Conservation (phyloP, 2,329 filamentous ascomycete species). For the Xylariaceae sp. region DNA sequence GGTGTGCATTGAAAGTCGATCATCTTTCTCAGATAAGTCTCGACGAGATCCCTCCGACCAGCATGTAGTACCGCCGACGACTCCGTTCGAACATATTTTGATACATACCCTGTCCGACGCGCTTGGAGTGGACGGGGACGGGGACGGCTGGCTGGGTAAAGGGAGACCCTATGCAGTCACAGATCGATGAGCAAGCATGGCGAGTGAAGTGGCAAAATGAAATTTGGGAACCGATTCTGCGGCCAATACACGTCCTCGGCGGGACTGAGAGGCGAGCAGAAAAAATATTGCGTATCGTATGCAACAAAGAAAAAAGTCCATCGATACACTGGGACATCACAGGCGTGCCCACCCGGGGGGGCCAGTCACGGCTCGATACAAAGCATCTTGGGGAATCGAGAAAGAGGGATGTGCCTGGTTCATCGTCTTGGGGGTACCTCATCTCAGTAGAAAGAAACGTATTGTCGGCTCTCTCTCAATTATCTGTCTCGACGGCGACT, state of each 20-base stretch:
- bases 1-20: slow-evolving; percentile 45
- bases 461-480: slow-evolving; percentile 23
- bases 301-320: slow-evolving; percentile 11
- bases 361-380: slow-evolving; percentile 23
- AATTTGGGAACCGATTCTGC: slow-evolving; percentile 33
- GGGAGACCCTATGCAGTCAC: slow-evolving; percentile 36
- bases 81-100: slow-evolving; percentile 21
- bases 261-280: slow-evolving; percentile 21
- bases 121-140: slow-evolving; percentile 24
- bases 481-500: slow-evolving; percentile 33
- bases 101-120: slow-evolving; percentile 30
- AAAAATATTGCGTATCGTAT: slow-evolving; percentile 12
- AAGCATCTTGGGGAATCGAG: slow-evolving; percentile 22
- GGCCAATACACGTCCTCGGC: slow-evolving; percentile 37
- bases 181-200: slow-evolving; percentile 30
- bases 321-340: slow-evolving; percentile 17
- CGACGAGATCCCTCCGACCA: slow-evolving; percentile 28
- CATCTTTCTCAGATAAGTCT: slow-evolving; percentile 45
- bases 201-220: slow-evolving; percentile 42
- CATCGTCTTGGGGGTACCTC: slow-evolving; percentile 24
- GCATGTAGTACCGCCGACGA: slow-evolving; percentile 29
- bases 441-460: slow-evolving; percentile 22
- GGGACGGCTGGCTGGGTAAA: slow-evolving; percentile 30
- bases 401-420: slow-evolving; percentile 37
- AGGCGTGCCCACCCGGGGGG: slow-evolving; percentile 24